Base-by-base conservation (phyloP, 176 grass and related monocot genomes). In the Oryza nivara region DNA sequence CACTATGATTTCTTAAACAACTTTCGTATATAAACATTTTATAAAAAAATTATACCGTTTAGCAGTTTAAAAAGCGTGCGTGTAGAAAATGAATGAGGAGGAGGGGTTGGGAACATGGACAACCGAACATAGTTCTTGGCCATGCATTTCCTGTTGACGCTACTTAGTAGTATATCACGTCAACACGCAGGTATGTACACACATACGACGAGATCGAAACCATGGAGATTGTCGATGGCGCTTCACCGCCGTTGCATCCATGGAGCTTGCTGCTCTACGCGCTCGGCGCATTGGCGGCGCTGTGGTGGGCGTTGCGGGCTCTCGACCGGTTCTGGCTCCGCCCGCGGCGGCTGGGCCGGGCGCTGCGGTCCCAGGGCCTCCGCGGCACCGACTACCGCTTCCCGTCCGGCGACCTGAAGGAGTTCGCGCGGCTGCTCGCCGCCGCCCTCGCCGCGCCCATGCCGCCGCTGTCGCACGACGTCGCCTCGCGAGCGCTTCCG, bases 301-400 rank as follows among this genome's bases (percentile, higher is more conserved):
- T 86, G 54, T 70, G 68, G 67, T 86, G 35, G 20, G 87, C 78
- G 0, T 60, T 44, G 74, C 49, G 82, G 11, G 58, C 3, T 0
- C 79, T 95, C 22, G 69, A 66, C 1, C 67, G 70, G 34, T 20
- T 58, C 7, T 84, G 75, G 90, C 72, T 89, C 35, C 5, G 35
- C 45, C 90, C 93, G 2, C 63, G 47, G 80, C 49, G 86, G 79
- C 47, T 92, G 3, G 90, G 20, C 22, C 60, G 68, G 2, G 78
- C 63, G 9, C 86, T 95, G 49, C 76, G 6, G 5, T 36, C 88
- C 2, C 88, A 93, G 83, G 93, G 93, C 47, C 72, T 95, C 66
- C 17, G 58, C 20, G 90, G 90, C 79, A 79, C 85, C 9, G 0
- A 36, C 0, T 92, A 88, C 73, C 83, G 82, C 49, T 84, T 88